phyloP scores from a whole-genome alignment of 371 early-diverging fungal species.

The Encephalitozoon cuniculi region DNA sequence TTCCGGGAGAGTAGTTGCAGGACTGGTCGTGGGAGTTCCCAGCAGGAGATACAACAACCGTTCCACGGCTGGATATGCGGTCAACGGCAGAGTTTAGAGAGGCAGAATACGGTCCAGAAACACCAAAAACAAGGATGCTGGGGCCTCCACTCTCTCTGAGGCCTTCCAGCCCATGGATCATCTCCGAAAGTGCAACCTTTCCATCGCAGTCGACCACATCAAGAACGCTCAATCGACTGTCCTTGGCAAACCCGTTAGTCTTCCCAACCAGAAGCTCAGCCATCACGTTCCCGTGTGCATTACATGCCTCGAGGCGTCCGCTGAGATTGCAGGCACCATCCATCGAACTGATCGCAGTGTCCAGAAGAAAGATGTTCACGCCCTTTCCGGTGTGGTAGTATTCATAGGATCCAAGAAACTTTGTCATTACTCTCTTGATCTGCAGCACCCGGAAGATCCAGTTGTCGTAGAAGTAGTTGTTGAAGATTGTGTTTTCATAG shows the following conservation, averaged over 20 bases:
- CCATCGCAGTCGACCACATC: slow-evolving; percentile 46
- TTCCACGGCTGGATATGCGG: slow-evolving; percentile 9
- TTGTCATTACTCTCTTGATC: slow-evolving; percentile 29
- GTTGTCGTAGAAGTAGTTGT: slow-evolving; percentile 46
- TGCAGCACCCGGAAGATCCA: slow-evolving; percentile 25
- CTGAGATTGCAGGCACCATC: slow-evolving; percentile 29
- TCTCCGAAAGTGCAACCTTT: slow-evolving; percentile 40
- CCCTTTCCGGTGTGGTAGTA: slow-evolving; percentile 53
- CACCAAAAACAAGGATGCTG: slow-evolving; percentile 46
- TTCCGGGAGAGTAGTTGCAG: slow-evolving; percentile 56
- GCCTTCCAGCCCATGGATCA: slow-evolving; percentile 47
- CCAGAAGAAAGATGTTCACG: slow-evolving; percentile 44
- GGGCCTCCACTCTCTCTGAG: slow-evolving; percentile 6
- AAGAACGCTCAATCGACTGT: slow-evolving; percentile 28
- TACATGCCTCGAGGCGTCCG: slow-evolving; percentile 11
- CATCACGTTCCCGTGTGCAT: slow-evolving; percentile 35
- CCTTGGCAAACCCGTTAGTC: slow-evolving; percentile 51
- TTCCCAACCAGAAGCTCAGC: slow-evolving; percentile 16
- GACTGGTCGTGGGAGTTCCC: slow-evolving; percentile 51
- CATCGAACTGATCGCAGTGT: slow-evolving; percentile 34
- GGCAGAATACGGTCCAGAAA: slow-evolving; percentile 49
- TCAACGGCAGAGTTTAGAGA: slow-evolving; percentile 45
- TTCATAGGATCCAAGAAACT: slow-evolving; percentile 32
- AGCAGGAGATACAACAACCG: slow-evolving; percentile 48
- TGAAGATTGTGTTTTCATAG: slow-evolving; percentile 40